These are phyloP conservation scores for Talaromyces islandicus DNA, from an alignment of 2,329 filamentous ascomycete species.

Conservation along the genomic window DNA sequence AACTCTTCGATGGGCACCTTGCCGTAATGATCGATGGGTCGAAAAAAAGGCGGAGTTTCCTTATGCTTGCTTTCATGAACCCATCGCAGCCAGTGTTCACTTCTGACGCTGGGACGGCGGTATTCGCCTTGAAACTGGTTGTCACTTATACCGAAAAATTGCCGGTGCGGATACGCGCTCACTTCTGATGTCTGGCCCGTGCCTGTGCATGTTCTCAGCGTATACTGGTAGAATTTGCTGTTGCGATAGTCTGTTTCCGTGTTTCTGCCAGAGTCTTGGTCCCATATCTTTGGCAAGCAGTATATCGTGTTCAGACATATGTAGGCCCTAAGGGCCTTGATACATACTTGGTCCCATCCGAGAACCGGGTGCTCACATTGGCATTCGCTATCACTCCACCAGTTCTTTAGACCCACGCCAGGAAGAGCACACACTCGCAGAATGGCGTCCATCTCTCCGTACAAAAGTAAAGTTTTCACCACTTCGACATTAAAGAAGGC, in stretches of 20 bases:
- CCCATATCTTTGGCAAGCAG: slow-evolving; percentile 1
- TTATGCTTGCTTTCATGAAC: background rate
- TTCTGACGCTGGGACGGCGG: background rate
- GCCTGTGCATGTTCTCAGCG: slow-evolving; percentile 1
- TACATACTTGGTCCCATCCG: slow-evolving; percentile 1
- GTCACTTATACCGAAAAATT: slow-evolving; percentile 3
- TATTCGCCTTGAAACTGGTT: background rate
- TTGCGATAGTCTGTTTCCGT: background rate
- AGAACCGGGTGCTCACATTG: background rate
- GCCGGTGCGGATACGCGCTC: background rate
- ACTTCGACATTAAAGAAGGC: slow-evolving; percentile 3
- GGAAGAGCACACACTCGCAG: background rate
- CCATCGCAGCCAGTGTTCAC: background rate
- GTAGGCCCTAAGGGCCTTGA: background rate
- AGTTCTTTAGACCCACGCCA: background rate
- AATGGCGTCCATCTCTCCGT: slow-evolving; percentile 2
- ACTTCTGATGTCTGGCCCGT: background rate
- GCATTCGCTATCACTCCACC: background rate
- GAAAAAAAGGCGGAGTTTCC: no score
- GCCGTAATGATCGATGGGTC: background rate
- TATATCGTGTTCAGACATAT: slow-evolving; percentile 1
- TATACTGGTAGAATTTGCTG: slow-evolving; percentile 1
- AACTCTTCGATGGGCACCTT: background rate
- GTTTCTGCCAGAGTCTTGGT: background rate
- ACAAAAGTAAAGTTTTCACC: background rate